Evolutionary conservation across 371 early-diverging fungal genomes (phyloP), one percentile per base, ranked within the genome.

Genomic region (Coemansia sp.): DNA sequence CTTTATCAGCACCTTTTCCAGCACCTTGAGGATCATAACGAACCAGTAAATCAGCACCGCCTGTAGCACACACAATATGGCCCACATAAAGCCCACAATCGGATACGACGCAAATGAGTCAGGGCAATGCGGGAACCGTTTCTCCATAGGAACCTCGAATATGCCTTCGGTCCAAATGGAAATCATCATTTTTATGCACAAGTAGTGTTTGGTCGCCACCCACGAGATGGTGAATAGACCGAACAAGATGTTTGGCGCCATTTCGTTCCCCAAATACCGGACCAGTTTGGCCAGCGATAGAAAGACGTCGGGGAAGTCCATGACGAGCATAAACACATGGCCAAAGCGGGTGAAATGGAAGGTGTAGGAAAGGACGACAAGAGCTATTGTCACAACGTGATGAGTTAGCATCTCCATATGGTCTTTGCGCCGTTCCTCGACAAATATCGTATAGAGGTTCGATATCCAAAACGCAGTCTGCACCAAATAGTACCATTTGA

Each of bases 251-350:
- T 93, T 91, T 65, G 90, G 90, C 2, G 84, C 8, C 8, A 72
- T 73, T 17, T 86, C 81, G 61, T 84, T 82, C 52, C 82, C 79
- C 40, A 89, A 61, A 61, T 94, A 94, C 65, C 90, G 90, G 57
- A 94, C 81, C 60, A 88, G 80, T 79, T 94, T 92, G 71, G 90
- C 88, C 23, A 82, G 82, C 13, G 91, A 81, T 32, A 94, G 83
- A 24, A 91, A 84, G 58, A 94, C 86, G 68, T 94, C 95, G 17
- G 90, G 83, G 59, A 92, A 80, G 75, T 94, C 95, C 90, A 93
- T 90, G 54, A 86, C 82, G 44, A 89, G 87, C 54, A 93, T 84
- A 21, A 93, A 86, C 4, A 87, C 90, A 67, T 92, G 88, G 26
- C 95, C 95, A 63, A 93, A 85, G n/a, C 90, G 84, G 12, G 90